Base-by-base conservation (phyloP, 495 filamentous ascomycete genomes). In the Trichocladium uniseriatum region DNA sequence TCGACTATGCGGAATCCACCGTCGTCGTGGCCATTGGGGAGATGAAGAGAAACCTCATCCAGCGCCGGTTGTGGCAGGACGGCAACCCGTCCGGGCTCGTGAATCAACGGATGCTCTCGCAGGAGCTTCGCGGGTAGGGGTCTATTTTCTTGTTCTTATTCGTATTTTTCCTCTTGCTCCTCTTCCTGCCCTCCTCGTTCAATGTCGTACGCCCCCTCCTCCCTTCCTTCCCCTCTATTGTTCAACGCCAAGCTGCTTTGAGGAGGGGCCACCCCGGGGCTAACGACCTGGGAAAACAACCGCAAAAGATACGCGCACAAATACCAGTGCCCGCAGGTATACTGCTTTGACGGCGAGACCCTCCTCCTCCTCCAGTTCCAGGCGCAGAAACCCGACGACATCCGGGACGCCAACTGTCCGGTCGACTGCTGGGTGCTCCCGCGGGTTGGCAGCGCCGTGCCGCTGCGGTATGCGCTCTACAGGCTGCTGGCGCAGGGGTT, bases 371-470 rank as follows among this genome's bases (percentile, higher is more conserved):
- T 55, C 21, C 43, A 55, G 29, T 51, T 55, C 21, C 43, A 24
- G 14, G 53, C 53, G 13, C 21, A n/a, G 11, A 50, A 11, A 22
- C 34, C 10, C 2, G 48, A 15, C 35, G 42, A 55, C 27, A 51
- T 55, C 31, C 2, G 8, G 31, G 22, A 42, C 9, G 19, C 20
- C 20, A 32, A 47, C 38, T 51, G 47, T 21, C 29, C 10, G 4
- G 48, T 55, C 24, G 53, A 55, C 35, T 55, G 48, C 43, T 55
- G 43, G 53, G 48, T 55, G 10, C 16, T 55, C 31, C 48, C 48
- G 2, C 39, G 37, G 5, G 27, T 5, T 5, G 27, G 27, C 5
- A 29, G 27, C 27, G 5, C 10, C 27, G 5, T 5, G 5, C 10
- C 27, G 27, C 27, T 29, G 27, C 27, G 27, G 27, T 29, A 29